Conservation (phyloP, 225 moss, liverwort and hornwort species). For the Polytrichum commune region DNA sequence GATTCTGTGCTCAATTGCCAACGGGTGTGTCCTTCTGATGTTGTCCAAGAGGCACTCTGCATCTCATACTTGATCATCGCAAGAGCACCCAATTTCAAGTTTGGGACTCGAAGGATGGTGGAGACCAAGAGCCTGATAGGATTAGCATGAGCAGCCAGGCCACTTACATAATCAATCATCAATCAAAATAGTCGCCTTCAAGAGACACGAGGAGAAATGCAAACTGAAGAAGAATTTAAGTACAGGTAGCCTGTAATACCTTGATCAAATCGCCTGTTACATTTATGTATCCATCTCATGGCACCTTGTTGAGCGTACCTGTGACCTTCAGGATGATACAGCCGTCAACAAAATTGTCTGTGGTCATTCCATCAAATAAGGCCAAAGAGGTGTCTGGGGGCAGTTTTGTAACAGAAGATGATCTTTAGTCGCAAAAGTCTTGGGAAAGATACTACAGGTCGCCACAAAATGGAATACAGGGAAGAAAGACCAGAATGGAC, state of each 20-base stretch:
- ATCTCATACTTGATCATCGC: slow-evolving; percentile 12
- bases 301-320: too few species aligned
- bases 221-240: neutral
- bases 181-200: neutral
- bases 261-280: too few species aligned
- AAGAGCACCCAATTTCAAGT: slow-evolving; percentile 20
- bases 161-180: slow-evolving; percentile 5
- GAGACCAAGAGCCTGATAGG: too few species aligned
- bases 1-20: slow-evolving; percentile 23
- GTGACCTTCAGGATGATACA: too few species aligned
- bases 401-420: too few species aligned
- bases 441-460: neutral
- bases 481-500: neutral
- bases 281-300: too few species aligned
- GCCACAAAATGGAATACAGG: neutral
- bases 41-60: slow-evolving; percentile 24
- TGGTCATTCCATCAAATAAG: neutral
- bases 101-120: too few species aligned
- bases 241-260: too few species aligned
- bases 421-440: too few species aligned
- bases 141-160: slow-evolving; percentile 7
- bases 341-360: too few species aligned
- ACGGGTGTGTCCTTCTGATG: slow-evolving; percentile 36
- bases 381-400: too few species aligned
- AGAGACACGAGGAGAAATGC: slow-evolving; percentile 5